Evolutionary conservation across 2,329 filamentous ascomycete species (phyloP).

Genomic region (Oidium heveae): DNA sequence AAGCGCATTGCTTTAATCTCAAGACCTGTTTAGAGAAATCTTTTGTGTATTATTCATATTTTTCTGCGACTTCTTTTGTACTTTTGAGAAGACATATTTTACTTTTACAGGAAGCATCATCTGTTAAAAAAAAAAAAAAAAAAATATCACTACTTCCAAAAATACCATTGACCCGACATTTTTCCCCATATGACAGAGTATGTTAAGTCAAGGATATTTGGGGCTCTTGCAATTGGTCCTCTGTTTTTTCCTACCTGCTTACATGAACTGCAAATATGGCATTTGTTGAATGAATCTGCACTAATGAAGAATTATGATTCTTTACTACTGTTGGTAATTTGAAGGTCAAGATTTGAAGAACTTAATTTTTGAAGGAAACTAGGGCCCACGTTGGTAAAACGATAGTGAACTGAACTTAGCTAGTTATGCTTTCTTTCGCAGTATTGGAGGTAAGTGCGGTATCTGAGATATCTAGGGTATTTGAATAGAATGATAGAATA

Average conservation of each 20-base stretch:
- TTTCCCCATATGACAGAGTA: not conserved
- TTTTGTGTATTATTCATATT: not conserved
- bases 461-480: too few relatives aligned
- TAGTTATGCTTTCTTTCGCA: not conserved
- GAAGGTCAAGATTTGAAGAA: not conserved
- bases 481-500: not conserved
- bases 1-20: not conserved
- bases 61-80: not conserved
- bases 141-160: not conserved
- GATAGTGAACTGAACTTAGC: not conserved
- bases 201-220: not conserved
- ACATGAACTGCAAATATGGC: not conserved
- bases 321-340: too few relatives aligned
- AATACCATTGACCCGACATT: not conserved
- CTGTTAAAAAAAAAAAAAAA: not conserved
- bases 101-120: not conserved
- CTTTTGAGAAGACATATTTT: not conserved
- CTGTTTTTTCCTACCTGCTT: not conserved
- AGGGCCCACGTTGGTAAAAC: not conserved
- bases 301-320: too few relatives aligned
- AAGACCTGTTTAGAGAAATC: not conserved
- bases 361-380: not conserved
- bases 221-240: not conserved
- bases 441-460: not conserved
- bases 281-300: too few relatives aligned